A percentile compares a stretch with the other conserved stretches of the same genome.
phyloP scores from a whole-genome alignment of 2,329 filamentous ascomycete genomes.

The Pestalotiopsis sp. region DNA sequence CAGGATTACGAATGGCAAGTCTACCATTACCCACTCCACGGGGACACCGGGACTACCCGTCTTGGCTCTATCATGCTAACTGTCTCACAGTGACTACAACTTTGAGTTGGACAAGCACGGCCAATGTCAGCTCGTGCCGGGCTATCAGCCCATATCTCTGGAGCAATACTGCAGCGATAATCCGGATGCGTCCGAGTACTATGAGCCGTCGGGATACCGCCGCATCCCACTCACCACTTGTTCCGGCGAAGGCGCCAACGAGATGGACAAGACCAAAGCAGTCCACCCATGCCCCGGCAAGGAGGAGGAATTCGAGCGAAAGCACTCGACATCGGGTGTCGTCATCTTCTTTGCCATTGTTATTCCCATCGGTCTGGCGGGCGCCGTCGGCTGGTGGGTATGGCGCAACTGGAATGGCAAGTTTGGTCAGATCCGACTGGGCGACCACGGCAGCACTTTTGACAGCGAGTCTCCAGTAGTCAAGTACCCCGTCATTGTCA shows the following conservation, averaged over 20 bases:
- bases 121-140: constrained; percentile 74
- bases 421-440: constrained; percentile 89
- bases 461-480: constrained; percentile 76
- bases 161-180: constrained; percentile 56
- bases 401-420: constrained; percentile 84
- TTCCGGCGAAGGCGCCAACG: constrained; percentile 59
- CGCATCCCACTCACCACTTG: constrained; percentile 90
- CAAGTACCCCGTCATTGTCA: constrained; percentile 75
- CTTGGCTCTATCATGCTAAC: constrained; percentile 19
- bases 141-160: constrained; percentile 60
- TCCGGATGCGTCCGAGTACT: constrained; percentile 74
- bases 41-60: background rate
- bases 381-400: constrained; percentile 77
- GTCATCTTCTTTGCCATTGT: constrained; percentile 85
- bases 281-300: constrained; percentile 72
- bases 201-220: constrained; percentile 83
- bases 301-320: constrained; percentile 76
- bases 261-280: constrained; percentile 68
- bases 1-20: constrained; percentile 90
- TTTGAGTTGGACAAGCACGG: constrained; percentile 78
- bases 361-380: constrained; percentile 71
- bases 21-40: background rate
- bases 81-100: constrained; percentile 77
- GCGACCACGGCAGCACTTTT: constrained; percentile 62
- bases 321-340: constrained; percentile 68